These are phyloP conservation scores for Mycena polygramma DNA, from an alignment of 768 basidiomycete species.

Conservation along the genomic window DNA sequence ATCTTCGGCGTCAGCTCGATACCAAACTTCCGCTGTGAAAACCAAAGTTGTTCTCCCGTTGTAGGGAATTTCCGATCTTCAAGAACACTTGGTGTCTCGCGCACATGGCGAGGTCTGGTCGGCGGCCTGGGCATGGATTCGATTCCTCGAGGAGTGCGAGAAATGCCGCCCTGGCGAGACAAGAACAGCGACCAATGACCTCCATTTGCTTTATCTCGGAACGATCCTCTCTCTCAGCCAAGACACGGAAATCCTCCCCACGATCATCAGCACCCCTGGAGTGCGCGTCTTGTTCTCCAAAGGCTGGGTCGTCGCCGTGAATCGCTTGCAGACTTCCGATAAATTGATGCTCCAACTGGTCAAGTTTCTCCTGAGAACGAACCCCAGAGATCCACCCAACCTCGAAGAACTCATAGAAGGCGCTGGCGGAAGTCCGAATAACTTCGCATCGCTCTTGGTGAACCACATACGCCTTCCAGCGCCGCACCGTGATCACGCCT, in stretches of 20 bases:
- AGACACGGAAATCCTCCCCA: not conserved
- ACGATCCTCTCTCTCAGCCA: slow-evolving; percentile 1
- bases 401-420: slow-evolving; percentile 13
- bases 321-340: not conserved
- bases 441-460: slow-evolving; percentile 20
- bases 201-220: not conserved
- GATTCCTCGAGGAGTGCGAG: slow-evolving; percentile 20
- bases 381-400: not conserved
- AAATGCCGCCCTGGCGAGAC: not conserved
- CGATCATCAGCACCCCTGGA: slow-evolving; percentile 3
- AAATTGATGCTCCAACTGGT: slow-evolving; percentile 2
- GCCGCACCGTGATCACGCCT: not conserved
- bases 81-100: slow-evolving; percentile 17
- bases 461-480: slow-evolving; percentile 9
- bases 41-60: slow-evolving; percentile 1
- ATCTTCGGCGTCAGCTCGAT: slow-evolving; percentile 12
- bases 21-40: slow-evolving; percentile 1
- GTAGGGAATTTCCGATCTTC: slow-evolving; percentile 7
- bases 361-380: not conserved
- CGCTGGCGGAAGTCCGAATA: not conserved
- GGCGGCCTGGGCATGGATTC: slow-evolving; percentile 12
- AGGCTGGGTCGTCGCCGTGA: slow-evolving; percentile 17
- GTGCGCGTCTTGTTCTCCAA: not conserved
- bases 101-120: slow-evolving; percentile 13
- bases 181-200: not conserved